Conservation (phyloP, 495 filamentous ascomycete species). For the Penicillium daleae region DNA sequence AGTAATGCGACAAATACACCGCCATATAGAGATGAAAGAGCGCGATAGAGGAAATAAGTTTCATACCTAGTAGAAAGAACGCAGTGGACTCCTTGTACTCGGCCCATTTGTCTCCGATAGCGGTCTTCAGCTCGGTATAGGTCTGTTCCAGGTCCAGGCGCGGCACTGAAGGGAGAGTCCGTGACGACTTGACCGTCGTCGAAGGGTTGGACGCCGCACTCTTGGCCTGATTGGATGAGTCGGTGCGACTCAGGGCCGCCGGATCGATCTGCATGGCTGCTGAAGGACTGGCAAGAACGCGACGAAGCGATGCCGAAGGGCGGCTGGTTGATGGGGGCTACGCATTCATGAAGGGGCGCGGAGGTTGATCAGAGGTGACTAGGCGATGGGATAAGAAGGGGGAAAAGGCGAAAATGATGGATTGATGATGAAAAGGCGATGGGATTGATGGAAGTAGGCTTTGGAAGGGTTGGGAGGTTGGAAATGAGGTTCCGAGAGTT, state of each 20-base stretch:
- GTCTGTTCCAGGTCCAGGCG: constrained; percentile 90
- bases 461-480: constrained; percentile 23
- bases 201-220: constrained; percentile 60
- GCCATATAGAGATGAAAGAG: constrained; percentile 6
- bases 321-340: constrained; percentile 35
- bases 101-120: constrained; percentile 83
- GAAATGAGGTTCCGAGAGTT: constrained; percentile 30
- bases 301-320: constrained; percentile 50
- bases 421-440: constrained; percentile 32
- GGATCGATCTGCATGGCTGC: constrained; percentile 86
- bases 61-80: constrained; percentile 78
- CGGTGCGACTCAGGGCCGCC: constrained; percentile 75
- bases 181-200: constrained; percentile 54
- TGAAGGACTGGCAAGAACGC: constrained; percentile 45
- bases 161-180: constrained; percentile 69
- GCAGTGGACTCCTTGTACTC: constrained; percentile 84
- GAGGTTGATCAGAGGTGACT: constrained; percentile 11
- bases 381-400: constrained; percentile 32
- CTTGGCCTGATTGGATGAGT: constrained; percentile 66
- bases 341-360: constrained; percentile 45
- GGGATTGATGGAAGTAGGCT: constrained; percentile 1
- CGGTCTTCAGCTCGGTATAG: constrained; percentile 82
- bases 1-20: background rate
- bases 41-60: constrained; percentile 16
- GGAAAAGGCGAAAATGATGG: constrained; percentile 22